Percentiles rank a stretch among this genome's conserved stretches.
phyloP scores from a whole-genome alignment of 345 rosid genomes.

The Moricandia arvensis region DNA sequence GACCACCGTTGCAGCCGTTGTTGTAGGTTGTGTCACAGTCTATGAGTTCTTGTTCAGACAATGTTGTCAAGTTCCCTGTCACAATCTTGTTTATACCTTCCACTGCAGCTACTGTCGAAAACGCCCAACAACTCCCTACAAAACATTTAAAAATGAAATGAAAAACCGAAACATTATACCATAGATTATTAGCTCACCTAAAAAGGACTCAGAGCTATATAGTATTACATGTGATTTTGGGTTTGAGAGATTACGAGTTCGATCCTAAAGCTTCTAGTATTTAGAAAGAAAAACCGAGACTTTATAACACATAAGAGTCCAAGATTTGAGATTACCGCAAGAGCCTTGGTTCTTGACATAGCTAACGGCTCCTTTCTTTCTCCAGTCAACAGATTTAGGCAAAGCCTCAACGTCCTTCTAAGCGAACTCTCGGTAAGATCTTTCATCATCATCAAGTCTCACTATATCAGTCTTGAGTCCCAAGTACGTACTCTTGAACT shows the following conservation, averaged over 20 bases:
- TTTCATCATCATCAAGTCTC: slow-evolving; percentile 28
- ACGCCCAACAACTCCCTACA: slow-evolving; percentile 95
- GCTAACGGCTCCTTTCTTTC: slow-evolving; percentile 77
- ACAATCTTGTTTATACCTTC: slow-evolving; percentile 84
- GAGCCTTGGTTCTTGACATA: slow-evolving; percentile 82
- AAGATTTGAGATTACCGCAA: slow-evolving; percentile 45
- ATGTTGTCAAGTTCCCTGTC: slow-evolving; percentile 58
- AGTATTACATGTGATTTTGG: too few relatives aligned
- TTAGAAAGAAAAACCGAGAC: neutral
- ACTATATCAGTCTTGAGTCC: slow-evolving; percentile 45
- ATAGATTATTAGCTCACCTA: too few relatives aligned
- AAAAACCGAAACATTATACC: too few relatives aligned
- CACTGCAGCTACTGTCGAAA: slow-evolving; percentile 83
- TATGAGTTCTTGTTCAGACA: slow-evolving; percentile 88
- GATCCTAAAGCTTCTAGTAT: too few relatives aligned
- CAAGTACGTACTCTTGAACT: slow-evolving; percentile 63
- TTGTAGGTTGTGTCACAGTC: slow-evolving; percentile 61
- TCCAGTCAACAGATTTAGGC: slow-evolving; percentile 80
- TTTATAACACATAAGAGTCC: neutral
- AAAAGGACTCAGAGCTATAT: too few relatives aligned
- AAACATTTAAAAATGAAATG: neutral
- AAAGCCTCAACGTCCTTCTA: slow-evolving; percentile 41
- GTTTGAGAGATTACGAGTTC: too few relatives aligned
- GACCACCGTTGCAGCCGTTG: slow-evolving; percentile 76
- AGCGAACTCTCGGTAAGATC: slow-evolving; percentile 37